phyloP scores from a whole-genome alignment of 352 stramenopile genomes.

The Pythium aristosporum region DNA sequence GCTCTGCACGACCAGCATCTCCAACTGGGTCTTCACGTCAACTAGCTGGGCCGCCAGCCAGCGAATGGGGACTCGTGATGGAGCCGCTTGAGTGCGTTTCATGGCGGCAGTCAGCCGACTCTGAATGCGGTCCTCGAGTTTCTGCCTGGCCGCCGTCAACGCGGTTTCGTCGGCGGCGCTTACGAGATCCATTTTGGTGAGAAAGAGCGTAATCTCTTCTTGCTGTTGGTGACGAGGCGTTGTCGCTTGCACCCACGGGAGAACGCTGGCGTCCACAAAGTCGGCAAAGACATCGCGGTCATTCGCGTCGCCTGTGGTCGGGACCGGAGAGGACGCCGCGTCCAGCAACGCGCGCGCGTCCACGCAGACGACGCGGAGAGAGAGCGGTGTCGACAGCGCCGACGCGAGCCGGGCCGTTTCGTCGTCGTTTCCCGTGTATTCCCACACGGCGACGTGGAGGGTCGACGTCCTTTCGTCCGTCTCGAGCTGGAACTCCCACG shows the following conservation, averaged over 20 bases:
- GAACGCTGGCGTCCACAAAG: conserved; percentile 2
- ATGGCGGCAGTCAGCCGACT: background rate
- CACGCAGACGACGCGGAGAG: conserved; percentile 2
- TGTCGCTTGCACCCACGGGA: background rate
- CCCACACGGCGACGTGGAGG: conserved; percentile 4
- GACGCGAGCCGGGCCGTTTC: background rate
- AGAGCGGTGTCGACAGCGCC: background rate
- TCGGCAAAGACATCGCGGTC: background rate
- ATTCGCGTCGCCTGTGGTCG: background rate
- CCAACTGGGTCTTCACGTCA: background rate
- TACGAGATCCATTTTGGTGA: conserved; percentile 11
- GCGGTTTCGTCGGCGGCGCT: background rate
- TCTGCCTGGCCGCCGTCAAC: background rate
- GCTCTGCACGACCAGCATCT: background rate
- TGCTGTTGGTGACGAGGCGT: too few relatives aligned
- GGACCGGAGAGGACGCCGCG: background rate
- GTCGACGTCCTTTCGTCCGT: background rate
- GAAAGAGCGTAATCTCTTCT: background rate
- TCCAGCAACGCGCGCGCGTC: background rate
- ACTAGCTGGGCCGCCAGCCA: background rate
- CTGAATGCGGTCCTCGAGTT: background rate
- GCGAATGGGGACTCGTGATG: background rate
- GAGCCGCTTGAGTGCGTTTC: too few relatives aligned
- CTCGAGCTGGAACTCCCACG: conserved; percentile 13
- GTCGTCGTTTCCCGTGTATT: background rate